phyloP scores from a whole-genome alignment of 2,329 filamentous ascomycete species.

The Mollisiaceae sp. region DNA sequence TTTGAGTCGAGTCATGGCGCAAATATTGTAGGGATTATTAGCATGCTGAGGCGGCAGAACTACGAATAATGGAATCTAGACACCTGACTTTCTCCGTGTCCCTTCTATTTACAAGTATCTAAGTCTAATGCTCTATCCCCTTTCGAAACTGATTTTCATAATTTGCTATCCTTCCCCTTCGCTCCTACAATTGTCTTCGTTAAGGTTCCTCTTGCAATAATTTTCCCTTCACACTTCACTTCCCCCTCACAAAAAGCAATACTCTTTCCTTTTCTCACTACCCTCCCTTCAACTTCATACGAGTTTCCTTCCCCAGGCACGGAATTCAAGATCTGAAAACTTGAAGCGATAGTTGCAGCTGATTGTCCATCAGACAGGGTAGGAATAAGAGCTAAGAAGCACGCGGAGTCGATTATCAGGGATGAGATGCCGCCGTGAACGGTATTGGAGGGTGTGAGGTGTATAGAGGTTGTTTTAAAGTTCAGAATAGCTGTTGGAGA shows the following conservation, averaged over 20 bases:
- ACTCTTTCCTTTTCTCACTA: constrained; percentile 17
- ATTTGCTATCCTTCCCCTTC: constrained; percentile 7
- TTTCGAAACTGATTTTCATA: neutral
- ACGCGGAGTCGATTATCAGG: constrained; percentile 11
- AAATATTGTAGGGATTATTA: constrained; percentile 33
- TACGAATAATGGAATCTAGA: constrained; percentile 39
- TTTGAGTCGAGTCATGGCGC: constrained; percentile 27
- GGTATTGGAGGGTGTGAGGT: constrained; percentile 5
- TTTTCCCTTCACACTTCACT: constrained; percentile 19
- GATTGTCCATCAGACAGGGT: constrained; percentile 11
- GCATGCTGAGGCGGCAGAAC: constrained; percentile 22
- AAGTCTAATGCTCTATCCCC: neutral
- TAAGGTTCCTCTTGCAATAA: constrained; percentile 15
- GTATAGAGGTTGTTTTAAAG: constrained; percentile 11
- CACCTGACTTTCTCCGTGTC: neutral
- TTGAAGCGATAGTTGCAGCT: constrained; percentile 15
- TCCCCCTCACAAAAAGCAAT: constrained; percentile 24
- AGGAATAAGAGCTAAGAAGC: constrained; percentile 17
- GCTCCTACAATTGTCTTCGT: constrained; percentile 11
- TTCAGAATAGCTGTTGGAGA: neutral
- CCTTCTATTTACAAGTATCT: neutral
- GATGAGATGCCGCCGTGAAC: constrained; percentile 19
- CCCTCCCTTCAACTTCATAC: constrained; percentile 18
- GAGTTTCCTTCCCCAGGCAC: constrained; percentile 14
- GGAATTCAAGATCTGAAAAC: constrained; percentile 19